These are phyloP conservation scores for Talaromyces islandicus DNA, from an alignment of 2,329 filamentous ascomycete genomes.

Conservation along the genomic window DNA sequence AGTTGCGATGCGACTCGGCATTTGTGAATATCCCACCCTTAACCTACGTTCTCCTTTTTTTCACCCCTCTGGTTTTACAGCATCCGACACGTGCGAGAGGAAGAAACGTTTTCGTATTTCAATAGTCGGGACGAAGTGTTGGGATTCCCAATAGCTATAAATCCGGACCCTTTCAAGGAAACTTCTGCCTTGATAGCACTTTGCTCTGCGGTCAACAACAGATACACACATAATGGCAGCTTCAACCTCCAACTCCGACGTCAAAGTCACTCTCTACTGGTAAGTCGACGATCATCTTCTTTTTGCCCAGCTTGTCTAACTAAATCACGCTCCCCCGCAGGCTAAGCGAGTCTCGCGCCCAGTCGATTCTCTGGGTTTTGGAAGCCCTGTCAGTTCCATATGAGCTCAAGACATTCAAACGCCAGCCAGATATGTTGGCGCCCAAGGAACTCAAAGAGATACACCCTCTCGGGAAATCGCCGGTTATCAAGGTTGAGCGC, in stretches of 20 bases:
- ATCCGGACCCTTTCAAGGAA: neutral
- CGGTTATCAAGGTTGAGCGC: slow-evolving; percentile 62
- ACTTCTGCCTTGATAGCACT: neutral
- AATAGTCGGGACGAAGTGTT: neutral
- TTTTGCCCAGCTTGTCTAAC: neutral
- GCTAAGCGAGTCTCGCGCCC: slow-evolving; percentile 76
- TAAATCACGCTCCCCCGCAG: slow-evolving; percentile 39
- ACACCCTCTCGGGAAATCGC: slow-evolving; percentile 83
- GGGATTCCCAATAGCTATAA: neutral
- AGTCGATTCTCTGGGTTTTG: slow-evolving; percentile 79
- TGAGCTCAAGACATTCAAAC: slow-evolving; percentile 73
- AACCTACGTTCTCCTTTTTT: no score
- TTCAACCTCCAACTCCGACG: slow-evolving; percentile 1
- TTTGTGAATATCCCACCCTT: no score
- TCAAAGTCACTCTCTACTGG: slow-evolving; percentile 12
- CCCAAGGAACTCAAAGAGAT: slow-evolving; percentile 69
- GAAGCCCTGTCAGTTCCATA: slow-evolving; percentile 77
- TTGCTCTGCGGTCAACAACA: neutral
- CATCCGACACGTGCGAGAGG: neutral
- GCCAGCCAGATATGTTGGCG: slow-evolving; percentile 59
- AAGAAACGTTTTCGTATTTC: neutral
- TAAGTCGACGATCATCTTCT: neutral
- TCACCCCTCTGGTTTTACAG: neutral
- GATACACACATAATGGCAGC: slow-evolving; percentile 5
- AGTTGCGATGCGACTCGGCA: neutral